A percentile compares a stretch with the other conserved stretches of the same genome.
Evolutionary conservation across 2,329 filamentous ascomycete genomes (phyloP).

Genomic region (Aspergillus sp.): DNA sequence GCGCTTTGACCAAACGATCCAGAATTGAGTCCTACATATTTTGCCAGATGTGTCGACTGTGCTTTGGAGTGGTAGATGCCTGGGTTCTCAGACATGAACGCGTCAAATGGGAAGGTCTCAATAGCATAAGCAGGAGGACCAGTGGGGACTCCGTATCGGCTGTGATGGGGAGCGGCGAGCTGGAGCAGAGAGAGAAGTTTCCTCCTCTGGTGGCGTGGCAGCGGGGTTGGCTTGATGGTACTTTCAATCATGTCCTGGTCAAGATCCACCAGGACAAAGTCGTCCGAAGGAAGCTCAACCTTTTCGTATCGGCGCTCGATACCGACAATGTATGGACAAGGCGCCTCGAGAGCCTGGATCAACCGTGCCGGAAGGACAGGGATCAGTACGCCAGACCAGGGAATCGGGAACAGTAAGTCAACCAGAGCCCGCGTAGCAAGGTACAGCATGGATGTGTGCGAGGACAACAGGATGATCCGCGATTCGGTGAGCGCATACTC

Average conservation of each 20-base stretch:
- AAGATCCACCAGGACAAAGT: conserved; percentile 92
- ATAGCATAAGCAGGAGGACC: conserved; percentile 91
- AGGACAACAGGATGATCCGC: conserved; percentile 93
- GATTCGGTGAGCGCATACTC: conserved; percentile 93
- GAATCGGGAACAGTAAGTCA: conserved; percentile 84
- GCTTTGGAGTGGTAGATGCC: conserved; percentile 77
- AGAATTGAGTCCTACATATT: conserved; percentile 88
- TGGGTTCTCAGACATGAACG: conserved; percentile 85
- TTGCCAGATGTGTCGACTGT: conserved; percentile 73
- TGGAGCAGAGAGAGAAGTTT: conserved; percentile 90
- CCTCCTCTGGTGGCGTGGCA: conserved; percentile 86
- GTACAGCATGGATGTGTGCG: conserved; percentile 94
- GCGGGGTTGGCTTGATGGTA: conserved; percentile 72
- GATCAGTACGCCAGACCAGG: conserved; percentile 94
- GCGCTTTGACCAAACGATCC: conserved; percentile 75
- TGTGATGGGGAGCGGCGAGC: conserved; percentile 85
- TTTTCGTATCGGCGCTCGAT: conserved; percentile 82
- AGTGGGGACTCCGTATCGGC: conserved; percentile 81
- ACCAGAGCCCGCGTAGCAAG: conserved; percentile 86
- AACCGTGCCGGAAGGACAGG: conserved; percentile 86
- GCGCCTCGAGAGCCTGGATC: conserved; percentile 88
- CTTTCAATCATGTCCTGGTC: conserved; percentile 90
- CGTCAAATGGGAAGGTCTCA: conserved; percentile 88
- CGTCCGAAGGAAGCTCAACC: conserved; percentile 78
- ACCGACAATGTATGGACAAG: conserved; percentile 95